phyloP scores from a whole-genome alignment of 306 rosid species.

The Purshia tridentata region DNA sequence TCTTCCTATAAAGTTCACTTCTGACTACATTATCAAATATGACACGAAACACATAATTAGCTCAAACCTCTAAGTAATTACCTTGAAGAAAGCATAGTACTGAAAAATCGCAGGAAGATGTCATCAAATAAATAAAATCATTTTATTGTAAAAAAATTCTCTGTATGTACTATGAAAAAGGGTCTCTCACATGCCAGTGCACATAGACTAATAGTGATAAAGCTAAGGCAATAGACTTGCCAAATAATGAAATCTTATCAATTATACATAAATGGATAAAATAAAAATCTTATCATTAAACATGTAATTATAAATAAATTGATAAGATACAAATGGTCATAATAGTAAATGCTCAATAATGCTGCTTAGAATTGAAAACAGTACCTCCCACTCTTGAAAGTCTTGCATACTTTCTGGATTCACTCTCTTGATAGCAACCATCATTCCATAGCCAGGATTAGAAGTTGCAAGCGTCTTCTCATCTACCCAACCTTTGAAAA shows the following conservation, averaged over 20 bases:
- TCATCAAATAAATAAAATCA: too few relatives aligned
- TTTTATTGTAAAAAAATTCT: too few relatives aligned
- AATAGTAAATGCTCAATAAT: not conserved
- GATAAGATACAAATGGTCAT: conserved; percentile 5
- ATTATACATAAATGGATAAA: too few relatives aligned
- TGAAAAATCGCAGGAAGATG: not conserved
- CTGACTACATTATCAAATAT: conserved; percentile 56
- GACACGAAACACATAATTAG: conserved; percentile 6
- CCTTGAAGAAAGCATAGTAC: not conserved
- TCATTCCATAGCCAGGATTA: conserved; percentile 51
- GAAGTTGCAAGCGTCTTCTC: conserved; percentile 57
- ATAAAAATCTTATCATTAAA: not conserved
- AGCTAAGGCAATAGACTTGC: not conserved
- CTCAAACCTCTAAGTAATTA: not conserved
- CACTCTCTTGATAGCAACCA: conserved; percentile 75
- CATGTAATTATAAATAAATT: too few relatives aligned
- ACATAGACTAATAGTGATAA: too few relatives aligned
- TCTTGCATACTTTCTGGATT: conserved; percentile 75
- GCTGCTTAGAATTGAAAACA: not conserved
- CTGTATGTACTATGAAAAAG: too few relatives aligned
- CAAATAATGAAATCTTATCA: too few relatives aligned
- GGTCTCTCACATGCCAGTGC: too few relatives aligned
- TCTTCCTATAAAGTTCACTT: conserved; percentile 75
- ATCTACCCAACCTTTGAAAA: conserved; percentile 84
- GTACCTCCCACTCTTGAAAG: conserved; percentile 81